phyloP scores from a whole-genome alignment of 2,329 filamentous ascomycete species.

The Torrubiella hemipterigena region DNA sequence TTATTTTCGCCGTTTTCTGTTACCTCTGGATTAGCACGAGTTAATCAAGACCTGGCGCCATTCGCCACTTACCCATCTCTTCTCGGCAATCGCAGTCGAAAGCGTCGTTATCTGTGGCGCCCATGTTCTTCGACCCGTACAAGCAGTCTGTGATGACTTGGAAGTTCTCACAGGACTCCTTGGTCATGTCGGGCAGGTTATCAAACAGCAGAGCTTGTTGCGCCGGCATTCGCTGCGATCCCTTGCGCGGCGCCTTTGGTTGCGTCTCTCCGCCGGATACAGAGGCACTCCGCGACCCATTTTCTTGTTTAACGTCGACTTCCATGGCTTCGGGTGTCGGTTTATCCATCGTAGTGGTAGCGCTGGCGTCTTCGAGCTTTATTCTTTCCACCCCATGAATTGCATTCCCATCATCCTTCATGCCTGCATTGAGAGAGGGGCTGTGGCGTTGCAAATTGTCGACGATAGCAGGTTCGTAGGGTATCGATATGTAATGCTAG shows the following conservation, averaged over 20 bases:
- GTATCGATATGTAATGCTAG: too few relatives aligned
- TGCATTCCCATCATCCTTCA: conserved; percentile 13
- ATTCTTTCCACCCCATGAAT: conserved; percentile 16
- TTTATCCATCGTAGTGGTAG: too few relatives aligned
- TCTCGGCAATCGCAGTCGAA: conserved; percentile 92
- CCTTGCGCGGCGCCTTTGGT: conserved; percentile 61
- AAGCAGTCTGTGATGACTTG: conserved; percentile 73
- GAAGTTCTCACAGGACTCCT: conserved; percentile 65
- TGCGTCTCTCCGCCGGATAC: too few relatives aligned
- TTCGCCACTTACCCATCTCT: conserved; percentile 77
- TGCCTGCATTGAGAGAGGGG: conserved; percentile 5
- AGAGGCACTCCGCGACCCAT: too few relatives aligned
- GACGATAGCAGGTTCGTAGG: not conserved
- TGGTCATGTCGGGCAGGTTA: conserved; percentile 66
- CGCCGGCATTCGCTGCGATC: conserved; percentile 55
- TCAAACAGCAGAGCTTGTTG: conserved; percentile 56
- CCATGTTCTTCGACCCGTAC: conserved; percentile 85
- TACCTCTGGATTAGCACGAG: conserved; percentile 9
- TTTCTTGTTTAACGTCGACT: too few relatives aligned
- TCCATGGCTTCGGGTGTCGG: too few relatives aligned
- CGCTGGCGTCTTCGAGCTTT: conserved; percentile 18
- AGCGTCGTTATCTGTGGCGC: conserved; percentile 77
- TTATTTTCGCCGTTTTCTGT: conserved; percentile 55
- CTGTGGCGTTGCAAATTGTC: not conserved
- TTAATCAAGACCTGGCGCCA: conserved; percentile 7